These are phyloP conservation scores for Rhodotorula sp. DNA, from an alignment of 1,284 basidiomycete genomes.

Conservation along the genomic window DNA sequence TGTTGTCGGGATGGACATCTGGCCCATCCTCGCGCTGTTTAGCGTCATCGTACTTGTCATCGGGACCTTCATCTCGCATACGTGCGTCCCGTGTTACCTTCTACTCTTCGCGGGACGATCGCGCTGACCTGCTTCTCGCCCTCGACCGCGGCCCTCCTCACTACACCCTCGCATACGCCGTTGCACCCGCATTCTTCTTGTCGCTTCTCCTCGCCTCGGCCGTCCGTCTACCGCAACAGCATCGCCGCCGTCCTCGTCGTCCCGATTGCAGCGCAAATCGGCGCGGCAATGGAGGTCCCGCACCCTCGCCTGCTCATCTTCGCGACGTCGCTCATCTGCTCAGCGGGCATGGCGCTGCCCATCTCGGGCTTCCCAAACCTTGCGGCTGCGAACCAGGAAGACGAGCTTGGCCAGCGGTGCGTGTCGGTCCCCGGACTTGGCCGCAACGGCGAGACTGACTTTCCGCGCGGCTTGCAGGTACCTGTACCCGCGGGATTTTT, in stretches of 20 bases:
- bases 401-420: slow-evolving; percentile 81
- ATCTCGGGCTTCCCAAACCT: slow-evolving; percentile 84
- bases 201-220: slow-evolving; percentile 26
- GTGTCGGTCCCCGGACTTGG: slow-evolving; percentile 25
- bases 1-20: slow-evolving; percentile 72
- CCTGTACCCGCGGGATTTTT: slow-evolving; percentile 64
- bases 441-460: too few species aligned
- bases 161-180: not conserved
- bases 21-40: slow-evolving; percentile 80
- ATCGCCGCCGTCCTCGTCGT: slow-evolving; percentile 95
- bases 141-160: too few species aligned
- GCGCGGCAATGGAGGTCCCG: slow-evolving; percentile 66
- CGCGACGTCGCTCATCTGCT: slow-evolving; percentile 85
- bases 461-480: slow-evolving; percentile 55
- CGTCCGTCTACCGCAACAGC: slow-evolving; percentile 22
- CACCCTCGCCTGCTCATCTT: slow-evolving; percentile 83
- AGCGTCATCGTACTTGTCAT: slow-evolving; percentile 82
- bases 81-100: slow-evolving; percentile 48
- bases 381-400: slow-evolving; percentile 73
- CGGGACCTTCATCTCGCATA: slow-evolving; percentile 91
- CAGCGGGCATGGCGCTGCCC: slow-evolving; percentile 96
- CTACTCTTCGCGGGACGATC: too few species aligned
- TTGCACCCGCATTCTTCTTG: not conserved
- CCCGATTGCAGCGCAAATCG: slow-evolving; percentile 91
- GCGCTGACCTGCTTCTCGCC: not conserved